Percentiles rank a stretch among this genome's conserved stretches.
phyloP scores from a whole-genome alignment of 169 alveolate genomes.

The Miamiensis avidus region DNA sequence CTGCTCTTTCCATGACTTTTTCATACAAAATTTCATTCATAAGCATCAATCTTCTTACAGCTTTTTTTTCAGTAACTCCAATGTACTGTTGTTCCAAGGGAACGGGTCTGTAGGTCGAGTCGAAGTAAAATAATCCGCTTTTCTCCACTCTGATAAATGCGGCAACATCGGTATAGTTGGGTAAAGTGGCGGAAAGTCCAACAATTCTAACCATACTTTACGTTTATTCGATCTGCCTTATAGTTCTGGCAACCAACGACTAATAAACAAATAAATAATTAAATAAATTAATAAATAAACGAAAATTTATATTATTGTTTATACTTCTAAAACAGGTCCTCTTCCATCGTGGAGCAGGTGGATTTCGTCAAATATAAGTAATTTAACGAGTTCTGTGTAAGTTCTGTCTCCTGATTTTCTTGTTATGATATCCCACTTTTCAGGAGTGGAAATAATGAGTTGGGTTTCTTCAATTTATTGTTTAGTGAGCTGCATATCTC shows the following conservation, averaged over 20 bases:
- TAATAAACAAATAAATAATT: too few species aligned
- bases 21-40: conserved; percentile 97
- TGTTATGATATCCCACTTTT: conserved; percentile 99
- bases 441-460: conserved; percentile 99
- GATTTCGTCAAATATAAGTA: conserved; percentile 99
- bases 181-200: conserved; percentile 99
- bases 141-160: conserved; percentile 94
- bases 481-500: conserved; percentile 95
- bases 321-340: conserved; percentile 98
- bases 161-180: conserved; percentile 99
- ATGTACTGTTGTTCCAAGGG: conserved; percentile 95
- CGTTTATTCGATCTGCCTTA: conserved; percentile 86
- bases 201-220: conserved; percentile 87
- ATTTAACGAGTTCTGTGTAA: conserved; percentile 93
- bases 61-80: conserved; percentile 99
- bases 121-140: conserved; percentile 96
- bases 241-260: conserved; percentile 97
- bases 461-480: conserved; percentile 97
- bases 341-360: conserved; percentile 99
- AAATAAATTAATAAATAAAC: too few species aligned
- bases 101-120: conserved; percentile 97
- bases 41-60: conserved; percentile 92
- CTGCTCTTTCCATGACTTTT: conserved; percentile 81
- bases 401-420: conserved; percentile 96
- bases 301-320: too few species aligned